Evolutionary conservation across 768 basidiomycete species (phyloP).

Genomic region (Macrocybe gigantea): DNA sequence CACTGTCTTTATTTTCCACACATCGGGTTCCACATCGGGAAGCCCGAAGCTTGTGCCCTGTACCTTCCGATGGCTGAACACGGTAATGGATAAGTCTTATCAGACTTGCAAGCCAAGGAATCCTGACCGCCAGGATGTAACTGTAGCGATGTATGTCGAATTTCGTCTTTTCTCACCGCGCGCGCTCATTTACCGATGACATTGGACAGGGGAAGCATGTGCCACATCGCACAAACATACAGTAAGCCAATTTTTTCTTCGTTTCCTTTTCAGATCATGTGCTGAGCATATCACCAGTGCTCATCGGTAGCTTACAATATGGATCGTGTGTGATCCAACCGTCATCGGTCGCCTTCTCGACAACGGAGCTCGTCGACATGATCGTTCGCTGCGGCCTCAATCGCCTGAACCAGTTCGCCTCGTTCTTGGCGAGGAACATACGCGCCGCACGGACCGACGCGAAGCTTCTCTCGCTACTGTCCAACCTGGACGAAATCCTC

Average conservation of each 20-base stretch:
- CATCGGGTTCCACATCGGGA: slow-evolving; percentile 62
- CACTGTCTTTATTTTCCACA: slow-evolving; percentile 54
- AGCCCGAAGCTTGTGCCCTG: slow-evolving; percentile 61
- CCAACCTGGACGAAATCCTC: slow-evolving; percentile 54
- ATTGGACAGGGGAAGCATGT: slow-evolving; percentile 69
- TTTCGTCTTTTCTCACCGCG: background rate
- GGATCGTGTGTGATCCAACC: slow-evolving; percentile 72
- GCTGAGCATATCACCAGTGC: slow-evolving; percentile 39
- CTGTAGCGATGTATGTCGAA: slow-evolving; percentile 49
- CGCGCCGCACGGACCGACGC: slow-evolving; percentile 33
- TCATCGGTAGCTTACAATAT: slow-evolving; percentile 66
- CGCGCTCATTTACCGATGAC: slow-evolving; percentile 2
- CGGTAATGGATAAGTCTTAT: slow-evolving; percentile 40
- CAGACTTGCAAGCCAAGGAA: slow-evolving; percentile 34
- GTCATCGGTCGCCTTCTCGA: slow-evolving; percentile 55
- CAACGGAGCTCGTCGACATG: slow-evolving; percentile 70
- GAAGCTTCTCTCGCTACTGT: slow-evolving; percentile 53
- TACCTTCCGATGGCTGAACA: slow-evolving; percentile 47
- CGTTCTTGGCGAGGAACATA: slow-evolving; percentile 62
- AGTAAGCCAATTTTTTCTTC: slow-evolving; percentile 40
- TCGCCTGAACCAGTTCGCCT: slow-evolving; percentile 69
- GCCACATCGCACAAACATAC: slow-evolving; percentile 74
- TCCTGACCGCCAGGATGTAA: slow-evolving; percentile 45
- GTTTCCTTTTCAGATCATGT: slow-evolving; percentile 28
- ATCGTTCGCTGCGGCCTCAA: slow-evolving; percentile 61